phyloP scores from a whole-genome alignment of 345 rosid species.

The Cardamine chenopodiifolia region DNA sequence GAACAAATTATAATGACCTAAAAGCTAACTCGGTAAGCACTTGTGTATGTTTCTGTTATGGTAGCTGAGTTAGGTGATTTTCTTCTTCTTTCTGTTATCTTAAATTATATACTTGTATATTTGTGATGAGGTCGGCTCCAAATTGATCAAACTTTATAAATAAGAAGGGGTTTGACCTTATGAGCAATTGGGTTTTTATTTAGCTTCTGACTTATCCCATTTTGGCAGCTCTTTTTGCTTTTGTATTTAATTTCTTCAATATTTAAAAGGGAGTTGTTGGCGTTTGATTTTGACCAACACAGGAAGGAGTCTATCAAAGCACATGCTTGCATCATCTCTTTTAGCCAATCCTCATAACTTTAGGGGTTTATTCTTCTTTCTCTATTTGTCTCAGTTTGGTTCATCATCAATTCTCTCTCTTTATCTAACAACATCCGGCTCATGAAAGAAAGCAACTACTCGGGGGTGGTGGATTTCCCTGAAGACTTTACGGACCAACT shows the following conservation, averaged over 20 bases:
- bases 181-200: conserved; percentile 31
- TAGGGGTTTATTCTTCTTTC: background rate
- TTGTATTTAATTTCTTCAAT: background rate
- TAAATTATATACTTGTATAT: conserved; percentile 1
- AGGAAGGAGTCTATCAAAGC: background rate
- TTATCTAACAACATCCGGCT: background rate
- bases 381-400: conserved; percentile 13
- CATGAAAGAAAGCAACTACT: conserved; percentile 41
- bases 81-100: too few relatives aligned
- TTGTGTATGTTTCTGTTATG: background rate
- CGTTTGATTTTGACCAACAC: conserved; percentile 39
- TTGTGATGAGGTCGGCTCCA: conserved; percentile 23
- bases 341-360: background rate
- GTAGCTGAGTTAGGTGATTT: background rate
- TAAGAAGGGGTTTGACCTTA: conserved; percentile 31
- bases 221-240: conserved; percentile 29
- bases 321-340: conserved; percentile 33
- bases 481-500: conserved; percentile 36
- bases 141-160: conserved; percentile 1
- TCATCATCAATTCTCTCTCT: background rate
- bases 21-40: background rate
- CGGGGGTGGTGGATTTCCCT: conserved; percentile 27
- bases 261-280: conserved; percentile 24
- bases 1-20: too few relatives aligned
- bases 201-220: conserved; percentile 40